Evolutionary conservation across 2,329 filamentous ascomycete genomes (phyloP).

Genomic region (Hortaea werneckii): DNA sequence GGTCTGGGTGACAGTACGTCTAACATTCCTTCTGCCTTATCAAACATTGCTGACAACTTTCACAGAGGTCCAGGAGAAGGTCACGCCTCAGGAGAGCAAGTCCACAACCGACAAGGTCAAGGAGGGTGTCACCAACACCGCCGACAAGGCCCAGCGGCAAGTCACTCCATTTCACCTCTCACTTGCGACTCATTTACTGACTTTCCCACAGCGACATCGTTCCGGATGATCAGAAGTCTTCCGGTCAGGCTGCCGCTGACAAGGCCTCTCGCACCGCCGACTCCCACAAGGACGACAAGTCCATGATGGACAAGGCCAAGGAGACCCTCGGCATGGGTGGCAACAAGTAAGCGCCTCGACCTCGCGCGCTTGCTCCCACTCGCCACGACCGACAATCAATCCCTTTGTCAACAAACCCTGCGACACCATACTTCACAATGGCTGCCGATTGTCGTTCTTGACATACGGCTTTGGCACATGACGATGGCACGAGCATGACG

Average conservation of each 20-base stretch:
- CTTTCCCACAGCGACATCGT: constrained; percentile 30
- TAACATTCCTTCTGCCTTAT: not conserved
- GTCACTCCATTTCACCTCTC: constrained; percentile 4
- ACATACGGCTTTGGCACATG: not conserved
- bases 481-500: not conserved
- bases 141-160: constrained; percentile 45
- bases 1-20: constrained; percentile 42
- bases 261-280: constrained; percentile 39
- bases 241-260: constrained; percentile 41
- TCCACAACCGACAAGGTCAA: constrained; percentile 50
- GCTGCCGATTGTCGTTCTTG: not conserved
- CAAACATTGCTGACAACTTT: constrained; percentile 11
- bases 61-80: constrained; percentile 45
- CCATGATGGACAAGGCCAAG: constrained; percentile 39
- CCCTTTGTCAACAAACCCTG: not conserved
- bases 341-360: constrained; percentile 31
- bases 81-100: constrained; percentile 51
- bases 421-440: not conserved
- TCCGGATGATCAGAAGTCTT: constrained; percentile 46
- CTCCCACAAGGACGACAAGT: constrained; percentile 30
- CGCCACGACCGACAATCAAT: not conserved
- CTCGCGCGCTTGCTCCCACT: not conserved
- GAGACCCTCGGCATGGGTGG: constrained; percentile 33
- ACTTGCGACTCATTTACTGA: constrained; percentile 12
- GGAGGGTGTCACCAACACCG: constrained; percentile 45